Percentiles rank a stretch among this genome's conserved stretches.
Evolutionary conservation across 169 alveolate genomes (phyloP).

Genomic region (Sarcocystis neurona): DNA sequence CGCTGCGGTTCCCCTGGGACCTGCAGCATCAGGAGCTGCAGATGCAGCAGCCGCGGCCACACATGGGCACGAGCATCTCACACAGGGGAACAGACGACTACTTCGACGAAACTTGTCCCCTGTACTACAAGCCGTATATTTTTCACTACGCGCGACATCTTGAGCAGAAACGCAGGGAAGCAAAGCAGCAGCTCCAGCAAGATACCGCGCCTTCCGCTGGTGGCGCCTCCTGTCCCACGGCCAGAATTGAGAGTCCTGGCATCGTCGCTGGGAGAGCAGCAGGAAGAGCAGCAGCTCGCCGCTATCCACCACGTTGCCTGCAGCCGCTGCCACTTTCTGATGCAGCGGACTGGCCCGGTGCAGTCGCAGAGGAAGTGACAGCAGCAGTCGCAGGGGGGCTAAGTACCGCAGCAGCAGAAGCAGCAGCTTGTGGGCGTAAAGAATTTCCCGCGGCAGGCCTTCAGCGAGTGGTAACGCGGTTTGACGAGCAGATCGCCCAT

Average conservation of each 20-base stretch:
- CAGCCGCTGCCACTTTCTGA: neutral
- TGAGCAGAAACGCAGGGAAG: slow-evolving; percentile 8
- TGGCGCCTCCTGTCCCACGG: no score
- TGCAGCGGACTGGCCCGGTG: neutral
- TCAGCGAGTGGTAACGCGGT: slow-evolving; percentile 23
- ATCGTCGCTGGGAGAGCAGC: neutral
- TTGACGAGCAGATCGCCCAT: slow-evolving; percentile 33
- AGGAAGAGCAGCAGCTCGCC: slow-evolving; percentile 37
- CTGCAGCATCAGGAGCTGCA: no score
- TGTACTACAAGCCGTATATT: slow-evolving; percentile 33
- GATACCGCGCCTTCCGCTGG: no score
- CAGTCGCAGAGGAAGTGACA: neutral
- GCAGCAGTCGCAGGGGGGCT: neutral
- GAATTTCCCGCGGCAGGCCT: slow-evolving; percentile 8
- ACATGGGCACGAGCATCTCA: no score
- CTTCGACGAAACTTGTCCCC: no score
- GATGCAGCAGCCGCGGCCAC: no score
- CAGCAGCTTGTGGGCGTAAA: neutral
- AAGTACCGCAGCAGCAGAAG: neutral
- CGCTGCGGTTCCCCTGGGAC: no score
- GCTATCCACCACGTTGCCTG: neutral
- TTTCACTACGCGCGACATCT: slow-evolving; percentile 42
- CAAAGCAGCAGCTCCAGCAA: slow-evolving; percentile 12
- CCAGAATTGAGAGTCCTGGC: no score
- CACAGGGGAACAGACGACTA: no score